Conservation (phyloP, 2,329 filamentous ascomycete species). For the Xylaria sp. region DNA sequence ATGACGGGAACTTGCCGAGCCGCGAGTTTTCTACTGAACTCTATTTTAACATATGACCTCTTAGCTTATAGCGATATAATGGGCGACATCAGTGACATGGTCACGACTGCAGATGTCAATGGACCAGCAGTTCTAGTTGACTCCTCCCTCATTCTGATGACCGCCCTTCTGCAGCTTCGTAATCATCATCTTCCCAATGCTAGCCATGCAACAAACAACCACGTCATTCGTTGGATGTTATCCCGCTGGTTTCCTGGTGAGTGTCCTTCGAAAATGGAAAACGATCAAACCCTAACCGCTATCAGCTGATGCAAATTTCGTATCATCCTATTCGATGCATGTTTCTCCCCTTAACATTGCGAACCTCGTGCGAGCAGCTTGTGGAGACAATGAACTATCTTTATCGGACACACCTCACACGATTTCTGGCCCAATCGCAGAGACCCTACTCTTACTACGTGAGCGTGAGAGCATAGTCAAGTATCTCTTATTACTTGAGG, state of each 20-base stretch:
- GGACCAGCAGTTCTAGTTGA: conserved; percentile 83
- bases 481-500: conserved; percentile 61
- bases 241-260: conserved; percentile 82
- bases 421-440: conserved; percentile 55
- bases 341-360: conserved; percentile 69
- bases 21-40: conserved; percentile 74
- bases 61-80: conserved; percentile 70
- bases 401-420: conserved; percentile 42
- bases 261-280: conserved; percentile 36
- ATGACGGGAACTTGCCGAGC: conserved; percentile 75
- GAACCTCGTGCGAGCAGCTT: conserved; percentile 71
- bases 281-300: conserved; percentile 27
- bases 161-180: conserved; percentile 68
- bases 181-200: conserved; percentile 71
- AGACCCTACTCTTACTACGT: conserved; percentile 53
- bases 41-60: conserved; percentile 69
- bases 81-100: conserved; percentile 73
- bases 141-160: conserved; percentile 75
- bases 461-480: conserved; percentile 53
- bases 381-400: conserved; percentile 54
- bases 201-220: conserved; percentile 69
- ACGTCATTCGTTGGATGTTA: conserved; percentile 81
- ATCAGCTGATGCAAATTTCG: conserved; percentile 69
- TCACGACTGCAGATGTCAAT: conserved; percentile 78
- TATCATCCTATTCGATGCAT: conserved; percentile 67